Percentiles rank a stretch among this genome's conserved stretches.
These are phyloP conservation scores for Pythium apleroticum DNA, from an alignment of 352 stramenopile species.

Conservation along the genomic window DNA sequence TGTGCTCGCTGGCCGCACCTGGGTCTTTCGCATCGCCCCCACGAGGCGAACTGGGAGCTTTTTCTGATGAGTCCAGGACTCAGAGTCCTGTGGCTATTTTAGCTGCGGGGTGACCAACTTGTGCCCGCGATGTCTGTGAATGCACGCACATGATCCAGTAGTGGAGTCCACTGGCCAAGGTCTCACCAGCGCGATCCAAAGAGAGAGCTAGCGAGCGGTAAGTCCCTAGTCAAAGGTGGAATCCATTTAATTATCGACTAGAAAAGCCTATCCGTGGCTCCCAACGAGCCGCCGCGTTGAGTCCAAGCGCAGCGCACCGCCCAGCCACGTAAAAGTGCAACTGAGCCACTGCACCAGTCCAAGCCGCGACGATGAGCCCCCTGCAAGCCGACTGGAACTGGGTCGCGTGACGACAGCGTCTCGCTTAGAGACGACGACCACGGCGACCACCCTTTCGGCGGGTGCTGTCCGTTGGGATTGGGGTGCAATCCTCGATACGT, in stretches of 20 bases:
- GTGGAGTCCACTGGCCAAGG: too few species aligned
- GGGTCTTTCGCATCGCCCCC: too few species aligned
- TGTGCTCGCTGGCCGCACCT: neutral
- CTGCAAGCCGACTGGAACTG: neutral
- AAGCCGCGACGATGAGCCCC: neutral
- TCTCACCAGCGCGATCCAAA: too few species aligned
- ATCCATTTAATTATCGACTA: constrained; percentile 19
- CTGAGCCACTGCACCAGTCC: neutral
- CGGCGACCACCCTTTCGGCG: constrained; percentile 98
- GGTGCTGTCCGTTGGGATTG: constrained; percentile 99
- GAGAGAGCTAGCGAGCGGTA: too few species aligned
- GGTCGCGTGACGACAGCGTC: neutral
- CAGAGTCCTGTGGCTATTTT: too few species aligned
- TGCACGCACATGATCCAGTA: too few species aligned
- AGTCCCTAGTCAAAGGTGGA: constrained; percentile 3
- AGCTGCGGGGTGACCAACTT: too few species aligned
- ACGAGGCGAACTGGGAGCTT: too few species aligned
- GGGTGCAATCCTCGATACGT: constrained; percentile 99
- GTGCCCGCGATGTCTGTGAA: too few species aligned
- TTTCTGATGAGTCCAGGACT: too few species aligned
- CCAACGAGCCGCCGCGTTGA: neutral
- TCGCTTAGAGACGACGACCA: constrained; percentile 97
- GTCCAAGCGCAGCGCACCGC: neutral
- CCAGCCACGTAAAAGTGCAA: neutral
- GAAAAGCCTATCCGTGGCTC: constrained; percentile 7